Evolutionary conservation across 129 eudicot species (phyloP), one percentile per base, ranked within the genome.

Genomic region (Tagetes erecta): DNA sequence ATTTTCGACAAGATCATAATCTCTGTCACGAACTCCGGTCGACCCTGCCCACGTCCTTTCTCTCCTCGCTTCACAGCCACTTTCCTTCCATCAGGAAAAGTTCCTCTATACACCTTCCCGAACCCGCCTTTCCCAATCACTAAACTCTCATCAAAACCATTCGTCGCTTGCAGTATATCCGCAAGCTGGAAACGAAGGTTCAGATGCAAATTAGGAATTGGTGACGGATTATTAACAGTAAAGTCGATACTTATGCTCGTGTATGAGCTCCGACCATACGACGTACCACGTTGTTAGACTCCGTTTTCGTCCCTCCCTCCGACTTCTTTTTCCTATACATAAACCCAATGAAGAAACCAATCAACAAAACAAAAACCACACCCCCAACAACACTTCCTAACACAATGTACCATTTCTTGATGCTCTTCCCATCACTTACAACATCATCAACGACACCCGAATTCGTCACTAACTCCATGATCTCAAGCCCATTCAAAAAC

Each of bases 121-220:
- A 90, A 87, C 0, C 96, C 96, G 0, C 96, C 96, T 46, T 63
- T 76, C 1, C 96, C 96, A 7, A 90, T 83, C 73, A 79, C 70
- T 46, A 85, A 69, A 0, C 52, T 80, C 6, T 78, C 62, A 42
- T 85, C 84, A 34, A 90, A 90, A 66, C 68, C 67, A 38, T 84
- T 80, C 5, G 94, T 90, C 0, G 85, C 92, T 3, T 64, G 45
- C 30, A 72, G 8, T 4, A 90, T 85, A 50, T 87, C 90, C 2
- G 70, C 70, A 59, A 90, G 68, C 3, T 84, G 70, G 41, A 86
- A 42, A 69, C 80, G 80, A 36, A 88, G 71, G 30, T 80, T 87
- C 3, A 86, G 95, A 56, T 82, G 74, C 12, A 73, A 33, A 14
- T 53, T 58, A 11, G 74, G 79, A 10, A 52, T 37, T 5, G 76